Conservation (phyloP, 148 eudicot genomes). For the Vaccinium darrowii region DNA sequence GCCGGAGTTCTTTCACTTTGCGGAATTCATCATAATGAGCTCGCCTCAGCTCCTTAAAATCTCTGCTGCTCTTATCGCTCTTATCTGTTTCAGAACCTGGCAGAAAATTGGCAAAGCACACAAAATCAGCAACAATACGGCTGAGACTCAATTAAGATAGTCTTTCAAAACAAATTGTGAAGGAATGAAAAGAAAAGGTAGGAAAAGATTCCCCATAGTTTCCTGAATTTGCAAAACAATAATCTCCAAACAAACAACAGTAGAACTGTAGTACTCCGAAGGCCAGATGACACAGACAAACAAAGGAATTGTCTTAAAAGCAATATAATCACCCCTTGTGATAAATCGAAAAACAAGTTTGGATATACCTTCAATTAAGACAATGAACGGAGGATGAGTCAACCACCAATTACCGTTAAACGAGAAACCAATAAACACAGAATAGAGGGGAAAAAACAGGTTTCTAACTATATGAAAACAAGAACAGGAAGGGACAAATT, state of each 20-base stretch:
- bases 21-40: conserved; percentile 82
- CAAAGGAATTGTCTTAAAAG: background rate
- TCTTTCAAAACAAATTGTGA: background rate
- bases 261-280: background rate
- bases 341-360: background rate
- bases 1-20: conserved; percentile 74
- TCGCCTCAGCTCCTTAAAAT: conserved; percentile 77
- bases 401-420: background rate
- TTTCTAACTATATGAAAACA: background rate
- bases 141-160: background rate
- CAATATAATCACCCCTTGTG: background rate
- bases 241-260: background rate
- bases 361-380: background rate
- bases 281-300: background rate
- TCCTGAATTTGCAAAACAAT: background rate
- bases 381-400: background rate
- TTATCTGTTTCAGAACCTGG: conserved; percentile 55
- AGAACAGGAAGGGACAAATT: background rate
- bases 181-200: background rate
- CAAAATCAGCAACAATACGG: background rate
- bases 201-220: background rate
- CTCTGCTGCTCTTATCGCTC: conserved; percentile 42
- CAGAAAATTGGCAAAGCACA: background rate
- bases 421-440: background rate
- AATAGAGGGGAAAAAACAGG: background rate